A percentile compares a stretch with the other conserved stretches of the same genome.
Evolutionary conservation across 306 rosid species (phyloP).

Genomic region (Malus asiatica): DNA sequence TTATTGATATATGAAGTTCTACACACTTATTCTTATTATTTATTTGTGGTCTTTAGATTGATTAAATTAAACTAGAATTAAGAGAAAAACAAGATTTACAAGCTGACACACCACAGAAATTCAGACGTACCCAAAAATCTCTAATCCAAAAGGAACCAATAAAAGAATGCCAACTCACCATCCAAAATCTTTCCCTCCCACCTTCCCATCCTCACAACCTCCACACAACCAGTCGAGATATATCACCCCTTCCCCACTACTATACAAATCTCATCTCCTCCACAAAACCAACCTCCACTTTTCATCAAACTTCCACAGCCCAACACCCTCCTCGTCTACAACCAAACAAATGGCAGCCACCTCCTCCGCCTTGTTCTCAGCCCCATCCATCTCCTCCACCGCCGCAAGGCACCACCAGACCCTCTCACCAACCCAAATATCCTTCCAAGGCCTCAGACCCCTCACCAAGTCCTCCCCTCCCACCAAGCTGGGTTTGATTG

Average conservation of each 20-base stretch:
- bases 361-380: conserved; percentile 39
- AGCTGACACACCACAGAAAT: background rate
- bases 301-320: background rate
- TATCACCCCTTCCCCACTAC: background rate
- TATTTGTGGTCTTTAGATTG: too few species aligned
- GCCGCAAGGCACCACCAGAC: conserved; percentile 18
- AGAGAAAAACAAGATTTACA: background rate
- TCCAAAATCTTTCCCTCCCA: conserved; percentile 28
- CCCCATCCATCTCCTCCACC: conserved; percentile 33
- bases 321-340: background rate
- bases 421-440: conserved; percentile 37
- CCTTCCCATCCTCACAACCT: conserved; percentile 33
- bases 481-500: conserved; percentile 1
- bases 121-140: conserved; percentile 23
- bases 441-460: conserved; percentile 70
- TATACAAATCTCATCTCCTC: conserved; percentile 8
- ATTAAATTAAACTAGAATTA: too few species aligned
- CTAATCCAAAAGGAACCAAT: conserved; percentile 56
- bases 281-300: background rate
- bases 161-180: conserved; percentile 39
- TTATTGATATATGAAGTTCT: too few species aligned
- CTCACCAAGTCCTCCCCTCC: conserved; percentile 10
- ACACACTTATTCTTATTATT: too few species aligned
- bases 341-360: conserved; percentile 46
- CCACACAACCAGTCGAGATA: background rate